A percentile compares a stretch with the other conserved stretches of the same genome.
Evolutionary conservation across 306 rosid genomes (phyloP).

Genomic region (Pyrus betulifolia): DNA sequence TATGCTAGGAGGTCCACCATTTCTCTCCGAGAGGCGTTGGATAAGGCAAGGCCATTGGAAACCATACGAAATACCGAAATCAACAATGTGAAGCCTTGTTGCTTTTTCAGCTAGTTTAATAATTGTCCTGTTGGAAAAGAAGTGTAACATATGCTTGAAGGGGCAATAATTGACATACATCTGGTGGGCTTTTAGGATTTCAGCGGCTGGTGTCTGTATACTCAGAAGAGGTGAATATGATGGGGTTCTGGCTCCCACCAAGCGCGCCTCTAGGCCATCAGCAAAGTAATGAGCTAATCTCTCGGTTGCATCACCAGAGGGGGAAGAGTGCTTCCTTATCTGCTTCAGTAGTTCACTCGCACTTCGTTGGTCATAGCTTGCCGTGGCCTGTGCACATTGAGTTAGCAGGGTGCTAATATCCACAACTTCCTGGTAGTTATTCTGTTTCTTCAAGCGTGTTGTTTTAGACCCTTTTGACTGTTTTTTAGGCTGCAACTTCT

Average conservation of each 20-base stretch:
- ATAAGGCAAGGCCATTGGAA: conserved; percentile 48
- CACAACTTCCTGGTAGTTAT: conserved; percentile 14
- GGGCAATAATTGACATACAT: conserved; percentile 32
- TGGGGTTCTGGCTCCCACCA: conserved; percentile 17
- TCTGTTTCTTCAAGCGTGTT: conserved; percentile 15
- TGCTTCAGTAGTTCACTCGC: conserved; percentile 24
- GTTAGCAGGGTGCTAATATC: conserved; percentile 32
- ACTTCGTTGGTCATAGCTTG: conserved; percentile 20
- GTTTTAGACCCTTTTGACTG: conserved; percentile 8
- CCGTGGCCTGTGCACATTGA: conserved; percentile 37
- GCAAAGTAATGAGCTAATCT: conserved; percentile 41
- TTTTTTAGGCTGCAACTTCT: conserved; percentile 8
- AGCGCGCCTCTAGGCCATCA: conserved; percentile 33
- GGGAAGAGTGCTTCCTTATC: conserved; percentile 34
- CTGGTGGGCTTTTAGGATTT: conserved; percentile 26
- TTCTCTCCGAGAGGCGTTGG: conserved; percentile 28
- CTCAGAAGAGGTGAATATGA: conserved; percentile 25
- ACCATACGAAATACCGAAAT: conserved; percentile 40
- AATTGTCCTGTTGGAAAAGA: conserved; percentile 24
- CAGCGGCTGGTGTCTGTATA: conserved; percentile 19
- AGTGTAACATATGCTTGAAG: conserved; percentile 28
- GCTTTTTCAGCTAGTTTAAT: conserved; percentile 26
- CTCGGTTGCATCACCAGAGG: conserved; percentile 29
- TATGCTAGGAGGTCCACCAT: conserved; percentile 34
- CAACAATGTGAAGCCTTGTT: conserved; percentile 31